Base-by-base conservation (phyloP, 306 rosid species). In the Lotus japonicus region DNA sequence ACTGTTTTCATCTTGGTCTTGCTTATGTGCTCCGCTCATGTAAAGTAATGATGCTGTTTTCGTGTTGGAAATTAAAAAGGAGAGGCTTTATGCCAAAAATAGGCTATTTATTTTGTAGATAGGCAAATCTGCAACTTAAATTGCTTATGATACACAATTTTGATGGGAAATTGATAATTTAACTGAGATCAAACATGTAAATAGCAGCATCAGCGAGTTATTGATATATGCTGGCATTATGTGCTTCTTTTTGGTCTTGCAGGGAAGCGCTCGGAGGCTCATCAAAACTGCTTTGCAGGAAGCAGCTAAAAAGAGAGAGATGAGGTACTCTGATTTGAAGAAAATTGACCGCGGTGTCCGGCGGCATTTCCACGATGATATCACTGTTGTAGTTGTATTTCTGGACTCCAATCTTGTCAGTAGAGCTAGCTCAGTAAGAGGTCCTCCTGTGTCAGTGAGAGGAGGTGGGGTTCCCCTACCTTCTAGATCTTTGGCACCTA, bases 241-340 rank as follows among this genome's bases (percentile, higher is more conserved):
- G 11, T 6, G 46, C 12, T 51, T 31, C 7, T 5, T 5, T 58
- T 35, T 52, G 42, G 36, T 71, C 35, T 15, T 74, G 74, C 89
- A 91, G 97, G 97, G 97, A 77, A 88, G 85, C 66, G 97, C 97
- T 26, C 79, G 90, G 79, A 86, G 86, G 77, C 86, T 91, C 58
- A 87, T 91, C 74, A 88, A 84, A 84, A 73, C 78, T 35, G 92
- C 97, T 52, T 74, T 88, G 74, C 89, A 70, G 71, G 97, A 84
- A 78, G 97, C 97, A n/a, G 97, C 97, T 5, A 91, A 88, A 73
- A 88, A 91, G 69, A 77, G 97, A 74, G 97, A 91, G 84, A 91
- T 91, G 97, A 86, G 97, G 64, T 91, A 91, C 80, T 86, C 97
- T 1, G 97, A 91, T 70, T 72, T 91, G 84, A 91, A 80, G 85